These are phyloP conservation scores for Triticum turgidum DNA, from an alignment of 176 grass and related monocot species.

Conservation along the genomic window DNA sequence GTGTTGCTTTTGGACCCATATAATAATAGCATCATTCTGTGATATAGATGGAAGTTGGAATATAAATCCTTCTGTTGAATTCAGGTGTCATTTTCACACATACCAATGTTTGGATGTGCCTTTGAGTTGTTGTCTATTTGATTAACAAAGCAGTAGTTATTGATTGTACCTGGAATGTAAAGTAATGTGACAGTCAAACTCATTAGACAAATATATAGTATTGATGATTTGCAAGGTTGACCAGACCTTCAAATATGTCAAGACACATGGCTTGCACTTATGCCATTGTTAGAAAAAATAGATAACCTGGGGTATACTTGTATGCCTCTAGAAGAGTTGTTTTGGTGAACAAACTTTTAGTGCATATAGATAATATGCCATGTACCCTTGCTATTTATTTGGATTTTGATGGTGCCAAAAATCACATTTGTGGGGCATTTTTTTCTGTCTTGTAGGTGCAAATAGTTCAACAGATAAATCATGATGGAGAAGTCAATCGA, in stretches of 20 bases:
- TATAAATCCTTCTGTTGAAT: neutral
- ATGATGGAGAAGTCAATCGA: neutral
- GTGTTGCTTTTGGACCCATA: neutral
- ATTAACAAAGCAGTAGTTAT: neutral
- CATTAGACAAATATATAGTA: neutral
- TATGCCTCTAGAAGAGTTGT: neutral
- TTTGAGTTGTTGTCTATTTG: neutral
- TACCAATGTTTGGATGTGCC: neutral
- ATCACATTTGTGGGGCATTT: neutral
- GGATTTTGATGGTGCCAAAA: neutral
- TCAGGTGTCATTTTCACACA: neutral
- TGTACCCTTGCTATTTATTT: conserved; percentile 1
- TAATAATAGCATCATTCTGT: neutral
- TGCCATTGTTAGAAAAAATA: conserved; percentile 2
- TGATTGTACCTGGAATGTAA: neutral
- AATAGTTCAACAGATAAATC: conserved; percentile 66
- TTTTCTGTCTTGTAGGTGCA: conserved; percentile 62
- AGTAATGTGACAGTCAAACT: neutral
- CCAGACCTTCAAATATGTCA: neutral
- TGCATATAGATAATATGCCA: neutral
- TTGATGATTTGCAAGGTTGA: neutral
- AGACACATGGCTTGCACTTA: neutral
- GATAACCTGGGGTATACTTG: neutral
- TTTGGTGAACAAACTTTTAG: neutral
- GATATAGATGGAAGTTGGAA: neutral